Conservation (phyloP, 176 grass and related monocot genomes). For the Triticum dicoccoides region DNA sequence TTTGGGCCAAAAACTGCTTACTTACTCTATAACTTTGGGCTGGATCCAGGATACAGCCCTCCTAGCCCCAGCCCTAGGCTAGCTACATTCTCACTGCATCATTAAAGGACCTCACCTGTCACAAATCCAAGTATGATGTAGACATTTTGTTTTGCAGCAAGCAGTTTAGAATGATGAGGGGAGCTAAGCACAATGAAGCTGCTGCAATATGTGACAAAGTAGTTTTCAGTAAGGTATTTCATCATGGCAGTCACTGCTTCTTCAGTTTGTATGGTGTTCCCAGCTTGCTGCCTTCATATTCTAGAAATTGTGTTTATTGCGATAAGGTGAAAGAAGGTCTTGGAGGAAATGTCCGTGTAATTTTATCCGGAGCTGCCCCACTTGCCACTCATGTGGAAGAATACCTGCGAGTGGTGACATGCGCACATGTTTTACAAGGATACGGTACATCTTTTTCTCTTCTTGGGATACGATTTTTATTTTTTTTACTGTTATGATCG, state of each 20-base stretch:
- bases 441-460: conserved; percentile 53
- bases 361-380: conserved; percentile 94
- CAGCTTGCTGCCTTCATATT: not conserved
- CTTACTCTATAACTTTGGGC: not conserved
- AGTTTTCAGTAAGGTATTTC: conserved; percentile 86
- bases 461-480: not conserved
- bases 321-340: conserved; percentile 81
- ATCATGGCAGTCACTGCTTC: conserved; percentile 2
- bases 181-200: conserved; percentile 84
- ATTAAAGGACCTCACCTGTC: conserved; percentile 2
- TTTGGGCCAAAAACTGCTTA: not conserved
- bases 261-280: conserved; percentile 4
- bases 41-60: not conserved
- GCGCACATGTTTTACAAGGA: conserved; percentile 90
- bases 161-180: conserved; percentile 79
- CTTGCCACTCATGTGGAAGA: conserved; percentile 82
- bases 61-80: not conserved
- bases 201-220: conserved; percentile 76
- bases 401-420: conserved; percentile 85
- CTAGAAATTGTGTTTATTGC: conserved; percentile 8
- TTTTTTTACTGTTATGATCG: not conserved
- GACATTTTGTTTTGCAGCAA: conserved; percentile 63
- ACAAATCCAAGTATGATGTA: conserved; percentile 20
- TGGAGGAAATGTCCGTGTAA: conserved; percentile 82
- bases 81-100: not conserved